Percentiles rank a stretch among this genome's conserved stretches.
Conservation (phyloP, 768 basidiomycete species). For the Amanita polypyramis region DNA sequence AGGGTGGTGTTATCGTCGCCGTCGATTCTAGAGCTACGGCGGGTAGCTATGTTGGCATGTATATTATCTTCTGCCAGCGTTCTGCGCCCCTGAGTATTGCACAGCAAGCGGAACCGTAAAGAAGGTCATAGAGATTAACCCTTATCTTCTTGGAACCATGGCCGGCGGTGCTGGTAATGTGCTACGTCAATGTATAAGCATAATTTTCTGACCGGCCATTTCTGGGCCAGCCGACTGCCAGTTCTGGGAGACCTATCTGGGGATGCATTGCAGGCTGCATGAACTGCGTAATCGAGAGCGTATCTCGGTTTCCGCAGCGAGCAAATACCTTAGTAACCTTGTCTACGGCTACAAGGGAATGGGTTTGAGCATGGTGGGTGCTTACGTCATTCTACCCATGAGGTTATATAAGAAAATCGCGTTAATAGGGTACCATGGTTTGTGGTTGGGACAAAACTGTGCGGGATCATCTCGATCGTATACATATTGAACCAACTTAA, state of each 20-base stretch:
- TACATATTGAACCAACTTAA: neutral
- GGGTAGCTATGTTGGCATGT: slow-evolving; percentile 89
- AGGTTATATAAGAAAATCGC: neutral
- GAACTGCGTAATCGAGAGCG: slow-evolving; percentile 94
- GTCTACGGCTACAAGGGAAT: slow-evolving; percentile 98
- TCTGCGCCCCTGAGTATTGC: slow-evolving; percentile 4
- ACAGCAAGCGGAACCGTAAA: slow-evolving; percentile 94
- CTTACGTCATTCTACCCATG: slow-evolving; percentile 1
- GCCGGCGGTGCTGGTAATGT: slow-evolving; percentile 89
- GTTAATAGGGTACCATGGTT: slow-evolving; percentile 89
- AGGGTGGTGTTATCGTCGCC: slow-evolving; percentile 97
- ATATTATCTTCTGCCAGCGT: neutral
- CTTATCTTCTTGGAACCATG: slow-evolving; percentile 98
- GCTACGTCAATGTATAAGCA: neutral
- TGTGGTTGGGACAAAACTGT: slow-evolving; percentile 99
- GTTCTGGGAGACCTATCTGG: slow-evolving; percentile 98
- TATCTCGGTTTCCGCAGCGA: slow-evolving; percentile 98
- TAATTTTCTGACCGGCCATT: slow-evolving; percentile 5
- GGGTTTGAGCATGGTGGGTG: slow-evolving; percentile 94
- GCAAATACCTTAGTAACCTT: slow-evolving; percentile 94
- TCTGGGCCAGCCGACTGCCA: slow-evolving; percentile 73
- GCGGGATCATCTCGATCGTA: slow-evolving; percentile 16
- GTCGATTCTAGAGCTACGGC: slow-evolving; percentile 98
- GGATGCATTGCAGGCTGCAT: slow-evolving; percentile 93
- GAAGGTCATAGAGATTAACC: slow-evolving; percentile 99